A percentile compares a stretch with the other conserved stretches of the same genome.
Conservation (phyloP, 2,329 filamentous ascomycete genomes). For the Zymoseptoria crescenta region DNA sequence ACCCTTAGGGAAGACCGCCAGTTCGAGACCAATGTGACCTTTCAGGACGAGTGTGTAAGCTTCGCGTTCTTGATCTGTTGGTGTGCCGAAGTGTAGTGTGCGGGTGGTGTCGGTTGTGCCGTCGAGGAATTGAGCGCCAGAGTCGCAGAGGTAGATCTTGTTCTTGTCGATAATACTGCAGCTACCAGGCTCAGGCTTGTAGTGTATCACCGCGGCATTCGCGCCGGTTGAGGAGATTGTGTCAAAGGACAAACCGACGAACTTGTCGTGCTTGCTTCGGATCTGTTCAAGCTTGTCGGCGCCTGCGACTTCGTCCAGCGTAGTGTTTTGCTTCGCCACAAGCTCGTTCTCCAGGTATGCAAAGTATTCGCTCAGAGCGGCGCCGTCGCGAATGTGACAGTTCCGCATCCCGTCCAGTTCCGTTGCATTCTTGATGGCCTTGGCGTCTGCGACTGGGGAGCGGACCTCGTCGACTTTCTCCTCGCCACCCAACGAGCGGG, state of each 20-base stretch:
- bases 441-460: constrained; percentile 81
- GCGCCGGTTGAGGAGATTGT: constrained; percentile 93
- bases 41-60: constrained; percentile 93
- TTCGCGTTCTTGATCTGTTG: constrained; percentile 73
- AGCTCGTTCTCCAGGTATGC: constrained; percentile 93
- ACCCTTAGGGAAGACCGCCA: constrained; percentile 84
- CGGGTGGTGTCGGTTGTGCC: constrained; percentile 94
- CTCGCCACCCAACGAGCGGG: constrained; percentile 76
- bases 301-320: constrained; percentile 80
- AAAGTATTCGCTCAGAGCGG: constrained; percentile 84
- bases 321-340: constrained; percentile 56
- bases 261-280: constrained; percentile 62
- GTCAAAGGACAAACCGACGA: constrained; percentile 84
- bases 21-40: constrained; percentile 82
- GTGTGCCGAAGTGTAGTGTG: constrained; percentile 83
- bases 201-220: constrained; percentile 93
- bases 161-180: constrained; percentile 79
- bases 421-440: constrained; percentile 86
- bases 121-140: constrained; percentile 90
- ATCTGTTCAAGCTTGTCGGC: constrained; percentile 82
- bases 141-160: constrained; percentile 89
- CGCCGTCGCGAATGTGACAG: constrained; percentile 89
- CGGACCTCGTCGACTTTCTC: constrained; percentile 76
- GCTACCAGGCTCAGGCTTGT: constrained; percentile 74
- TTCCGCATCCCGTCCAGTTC: constrained; percentile 89